Base-by-base conservation (phyloP, 441 rosid species). In the Euphorbia corollata region DNA sequence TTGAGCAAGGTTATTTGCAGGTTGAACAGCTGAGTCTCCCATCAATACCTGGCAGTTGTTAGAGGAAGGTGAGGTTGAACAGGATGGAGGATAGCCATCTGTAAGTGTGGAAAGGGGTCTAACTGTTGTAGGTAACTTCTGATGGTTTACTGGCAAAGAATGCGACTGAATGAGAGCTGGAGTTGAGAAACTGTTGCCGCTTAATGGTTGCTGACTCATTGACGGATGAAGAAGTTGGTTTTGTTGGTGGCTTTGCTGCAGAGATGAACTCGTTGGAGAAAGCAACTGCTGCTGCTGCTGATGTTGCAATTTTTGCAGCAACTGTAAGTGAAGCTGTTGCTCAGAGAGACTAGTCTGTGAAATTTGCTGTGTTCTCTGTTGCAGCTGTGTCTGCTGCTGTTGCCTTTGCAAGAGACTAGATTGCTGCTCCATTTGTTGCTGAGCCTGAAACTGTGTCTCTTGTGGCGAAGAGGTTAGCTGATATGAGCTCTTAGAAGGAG, bases 11-110 rank as follows among this genome's bases (percentile, higher is more conserved):
- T 78, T 82, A 70, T 71, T 68, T 47, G 85, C 66, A 68, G 91
- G 85, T 73, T 87, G n/a, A n/a, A n/a, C n/a, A n/a, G n/a, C n/a
- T 95, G 59, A 76, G 73, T 41, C 95, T 61, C 86, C 81, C 53
- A 71, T 70, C 76, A 87, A 73, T 16, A 89, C 73, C 79, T 89
- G 95, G 82, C 89, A 91, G 74, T 85, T 93, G 74, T 84, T 86
- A 66, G 97, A 79, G 55, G 97, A 94, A 57, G 97, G 96, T 8
- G 96, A 91, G 72, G 99, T 91, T 60, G 93, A 86, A 81, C 96
- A 94, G 55, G 97, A 87, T 60, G 96, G 97, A 69, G 91, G 87
- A 68, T 91, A 96, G 72, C 93, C 93, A 73, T 87, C 96, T 8
- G 93, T 86, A 64, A 82, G 83, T 47, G 82, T 81, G 65, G 93